Evolutionary conservation across 2,329 filamentous ascomycete species (phyloP), one percentile per base, ranked within the genome.

Genomic region (Talaromyces sp.): DNA sequence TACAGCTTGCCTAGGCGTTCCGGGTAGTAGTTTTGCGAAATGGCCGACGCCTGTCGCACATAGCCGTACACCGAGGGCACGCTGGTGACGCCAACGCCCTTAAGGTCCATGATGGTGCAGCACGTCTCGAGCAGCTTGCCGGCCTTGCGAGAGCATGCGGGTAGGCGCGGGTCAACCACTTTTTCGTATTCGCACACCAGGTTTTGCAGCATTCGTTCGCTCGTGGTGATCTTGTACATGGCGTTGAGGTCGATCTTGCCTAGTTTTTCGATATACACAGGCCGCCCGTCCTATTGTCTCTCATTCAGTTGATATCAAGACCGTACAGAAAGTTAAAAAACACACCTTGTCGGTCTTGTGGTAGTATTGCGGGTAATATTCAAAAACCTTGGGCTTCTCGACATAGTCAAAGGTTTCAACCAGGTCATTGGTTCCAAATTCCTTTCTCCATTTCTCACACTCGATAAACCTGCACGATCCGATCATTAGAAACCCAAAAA

Each of bases 11-110:
- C 95, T 62, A 99, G 84, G 62, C 95, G 90, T 84, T 99, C 95
- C 8, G 95, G 95, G 81, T 99, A 99, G 86, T 98, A 96, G 85
- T 98, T 96, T 80, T 98, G 95, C 66, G 91, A 96, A 79, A 99
- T 90, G 75, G 81, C 87, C 35, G 91, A 95, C 52, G 91, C 92
- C 74, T 89, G 85, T 70, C 86, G 86, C 68, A 99, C 85, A 81
- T 97, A 98, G 58, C 86, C 84, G 81, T 96, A 96, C 61, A 97
- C 93, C 63, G 89, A 89, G 64, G 86, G 84, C 50, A 91, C 87
- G 78, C 89, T 95, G 74, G 82, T 84, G 68, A 98, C 80, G 62
- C 91, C 91, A 26, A 99, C 93, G 64, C 93, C 93, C 82, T 96
- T 96, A 76, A 97, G 84, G 78, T 99, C 95, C 89, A 98, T 95